A percentile compares a stretch with the other conserved stretches of the same genome.
Evolutionary conservation across 2,329 filamentous ascomycete species (phyloP).

Genomic region (Hypoxylon sp.): DNA sequence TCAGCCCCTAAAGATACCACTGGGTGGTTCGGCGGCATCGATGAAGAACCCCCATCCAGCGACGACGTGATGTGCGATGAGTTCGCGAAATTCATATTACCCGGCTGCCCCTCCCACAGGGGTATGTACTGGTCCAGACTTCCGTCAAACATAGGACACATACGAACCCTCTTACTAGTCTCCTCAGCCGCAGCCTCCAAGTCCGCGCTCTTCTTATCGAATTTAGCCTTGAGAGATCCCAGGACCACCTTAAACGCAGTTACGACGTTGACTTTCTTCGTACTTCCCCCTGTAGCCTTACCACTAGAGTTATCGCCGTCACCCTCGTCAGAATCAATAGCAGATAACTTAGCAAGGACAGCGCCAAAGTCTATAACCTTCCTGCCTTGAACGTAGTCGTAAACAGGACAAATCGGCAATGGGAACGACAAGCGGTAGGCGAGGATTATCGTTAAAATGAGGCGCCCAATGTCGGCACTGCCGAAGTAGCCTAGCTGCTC

Average conservation of each 20-base stretch:
- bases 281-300: slow-evolving; percentile 28
- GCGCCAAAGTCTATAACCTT: slow-evolving; percentile 56
- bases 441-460: slow-evolving; percentile 59
- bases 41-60: slow-evolving; percentile 20
- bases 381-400: slow-evolving; percentile 57
- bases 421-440: slow-evolving; percentile 63
- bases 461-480: slow-evolving; percentile 59
- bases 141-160: slow-evolving; percentile 67
- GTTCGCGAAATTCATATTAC: slow-evolving; percentile 17
- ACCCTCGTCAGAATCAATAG: slow-evolving; percentile 13
- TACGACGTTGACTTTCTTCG: slow-evolving; percentile 57
- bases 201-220: slow-evolving; percentile 56
- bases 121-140: slow-evolving; percentile 62
- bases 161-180: slow-evolving; percentile 41
- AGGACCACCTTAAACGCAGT: slow-evolving; percentile 63
- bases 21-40: slow-evolving; percentile 1
- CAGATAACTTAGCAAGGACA: slow-evolving; percentile 57
- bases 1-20: slow-evolving; percentile 14
- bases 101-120: slow-evolving; percentile 59
- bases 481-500: slow-evolving; percentile 56
- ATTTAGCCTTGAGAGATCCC: slow-evolving; percentile 62
- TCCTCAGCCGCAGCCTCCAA: slow-evolving; percentile 47
- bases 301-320: slow-evolving; percentile 7
- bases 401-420: slow-evolving; percentile 54
- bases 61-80: slow-evolving; percentile 26